These are phyloP conservation scores for Rhodomyrtus tomentosa DNA, from an alignment of 345 rosid species.

Conservation along the genomic window DNA sequence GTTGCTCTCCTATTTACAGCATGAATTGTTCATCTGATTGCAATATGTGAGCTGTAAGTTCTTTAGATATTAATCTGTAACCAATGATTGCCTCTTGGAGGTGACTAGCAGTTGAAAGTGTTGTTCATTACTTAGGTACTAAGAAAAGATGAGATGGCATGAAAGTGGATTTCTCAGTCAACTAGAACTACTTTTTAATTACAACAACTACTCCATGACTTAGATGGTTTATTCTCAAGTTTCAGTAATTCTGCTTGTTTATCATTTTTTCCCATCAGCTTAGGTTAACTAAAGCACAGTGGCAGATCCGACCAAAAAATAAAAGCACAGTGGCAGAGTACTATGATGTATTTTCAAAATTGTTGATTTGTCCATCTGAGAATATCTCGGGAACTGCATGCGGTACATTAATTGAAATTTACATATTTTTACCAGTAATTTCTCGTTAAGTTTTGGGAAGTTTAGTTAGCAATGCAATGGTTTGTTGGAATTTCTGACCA, in stretches of 20 bases:
- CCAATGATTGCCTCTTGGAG: background rate
- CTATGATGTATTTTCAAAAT: background rate
- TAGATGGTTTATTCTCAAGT: background rate
- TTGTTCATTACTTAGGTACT: background rate
- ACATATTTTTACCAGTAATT: background rate
- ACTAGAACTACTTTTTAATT: background rate
- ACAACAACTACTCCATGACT: background rate
- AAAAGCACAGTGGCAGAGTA: background rate
- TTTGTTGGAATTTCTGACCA: background rate
- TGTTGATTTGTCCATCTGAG: background rate
- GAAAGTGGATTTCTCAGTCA: background rate
- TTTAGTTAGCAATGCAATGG: background rate
- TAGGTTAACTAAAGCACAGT: background rate
- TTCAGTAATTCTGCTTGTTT: background rate
- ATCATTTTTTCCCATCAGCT: background rate
- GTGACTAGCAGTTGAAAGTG: background rate
- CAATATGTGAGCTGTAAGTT: too few species aligned
- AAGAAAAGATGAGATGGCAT: background rate
- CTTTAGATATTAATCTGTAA: background rate
- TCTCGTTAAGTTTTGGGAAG: background rate
- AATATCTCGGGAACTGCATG: background rate
- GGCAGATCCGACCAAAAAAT: too few species aligned
- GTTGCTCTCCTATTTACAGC: background rate
- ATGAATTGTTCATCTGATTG: too few species aligned
- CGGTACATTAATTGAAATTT: background rate